Conservation (phyloP, 345 rosid genomes). For the Triadica sebifera region DNA sequence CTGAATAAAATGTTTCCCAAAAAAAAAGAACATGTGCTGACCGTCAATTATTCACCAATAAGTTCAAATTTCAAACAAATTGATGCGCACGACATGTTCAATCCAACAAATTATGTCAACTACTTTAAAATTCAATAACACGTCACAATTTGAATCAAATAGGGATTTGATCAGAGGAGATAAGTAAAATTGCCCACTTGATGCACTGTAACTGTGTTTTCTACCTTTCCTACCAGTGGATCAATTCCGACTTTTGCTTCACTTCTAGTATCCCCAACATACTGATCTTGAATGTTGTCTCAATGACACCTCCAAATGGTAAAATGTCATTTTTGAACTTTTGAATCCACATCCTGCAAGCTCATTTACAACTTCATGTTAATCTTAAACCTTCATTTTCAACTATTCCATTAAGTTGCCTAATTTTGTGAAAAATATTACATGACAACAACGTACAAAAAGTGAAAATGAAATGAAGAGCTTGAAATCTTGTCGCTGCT, state of each 20-base stretch:
- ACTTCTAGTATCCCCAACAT: constrained; percentile 13
- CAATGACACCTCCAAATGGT: constrained; percentile 22
- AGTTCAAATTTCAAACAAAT: neutral
- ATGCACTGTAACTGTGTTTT: constrained; percentile 19
- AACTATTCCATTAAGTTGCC: too few species aligned
- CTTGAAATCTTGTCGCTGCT: too few species aligned
- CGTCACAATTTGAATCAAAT: neutral
- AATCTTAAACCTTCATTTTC: neutral
- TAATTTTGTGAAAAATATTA: too few species aligned
- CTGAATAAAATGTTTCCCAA: constrained; percentile 18
- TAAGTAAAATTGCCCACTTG: neutral
- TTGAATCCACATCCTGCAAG: constrained; percentile 41
- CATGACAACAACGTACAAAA: neutral
- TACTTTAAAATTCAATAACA: neutral
- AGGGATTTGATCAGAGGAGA: neutral
- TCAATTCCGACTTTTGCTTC: constrained; percentile 17
- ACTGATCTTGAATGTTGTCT: constrained; percentile 26
- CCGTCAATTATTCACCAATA: neutral
- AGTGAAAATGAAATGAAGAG: neutral
- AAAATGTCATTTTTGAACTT: constrained; percentile 30
- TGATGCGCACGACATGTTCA: too few species aligned
- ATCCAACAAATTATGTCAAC: too few species aligned
- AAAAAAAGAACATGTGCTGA: neutral
- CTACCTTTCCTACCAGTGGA: constrained; percentile 20
- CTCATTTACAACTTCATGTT: constrained; percentile 10